Percentiles rank a stretch among this genome's conserved stretches.
These are phyloP conservation scores for Lenwebbia sp. DNA, from an alignment of 345 rosid genomes.

Conservation along the genomic window DNA sequence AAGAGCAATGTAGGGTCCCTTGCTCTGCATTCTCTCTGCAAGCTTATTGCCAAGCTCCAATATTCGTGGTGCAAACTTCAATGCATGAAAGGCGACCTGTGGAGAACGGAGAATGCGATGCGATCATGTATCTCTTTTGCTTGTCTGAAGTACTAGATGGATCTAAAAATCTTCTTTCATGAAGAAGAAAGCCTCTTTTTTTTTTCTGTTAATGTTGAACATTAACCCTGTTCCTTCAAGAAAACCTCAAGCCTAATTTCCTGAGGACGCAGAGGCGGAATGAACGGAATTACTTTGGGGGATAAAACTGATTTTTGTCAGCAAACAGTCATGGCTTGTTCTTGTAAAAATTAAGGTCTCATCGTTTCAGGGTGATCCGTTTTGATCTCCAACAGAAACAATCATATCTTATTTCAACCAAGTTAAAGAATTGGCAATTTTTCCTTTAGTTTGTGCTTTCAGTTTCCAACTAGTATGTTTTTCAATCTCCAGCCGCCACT, in stretches of 20 bases:
- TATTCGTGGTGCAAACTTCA: slow-evolving; percentile 57
- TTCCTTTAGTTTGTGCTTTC: background rate
- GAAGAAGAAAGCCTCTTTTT: background rate
- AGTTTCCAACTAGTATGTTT: background rate
- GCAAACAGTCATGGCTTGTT: background rate
- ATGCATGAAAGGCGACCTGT: slow-evolving; percentile 26
- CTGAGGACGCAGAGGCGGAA: background rate
- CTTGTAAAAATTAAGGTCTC: background rate
- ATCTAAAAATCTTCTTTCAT: background rate
- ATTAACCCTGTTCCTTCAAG: background rate
- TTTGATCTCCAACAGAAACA: background rate
- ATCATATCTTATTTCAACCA: background rate
- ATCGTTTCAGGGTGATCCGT: background rate
- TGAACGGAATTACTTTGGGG: background rate
- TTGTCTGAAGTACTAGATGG: background rate
- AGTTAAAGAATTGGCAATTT: background rate
- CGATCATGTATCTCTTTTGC: background rate
- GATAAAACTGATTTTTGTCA: background rate
- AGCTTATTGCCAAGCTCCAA: slow-evolving; percentile 67
- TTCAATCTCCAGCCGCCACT: background rate
- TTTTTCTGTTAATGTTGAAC: background rate
- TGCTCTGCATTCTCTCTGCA: slow-evolving; percentile 73
- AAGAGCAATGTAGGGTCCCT: slow-evolving; percentile 90
- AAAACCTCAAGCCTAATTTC: background rate
- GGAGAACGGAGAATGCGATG: background rate